Percentiles rank a stretch among this genome's conserved stretches.
Evolutionary conservation across 352 stramenopile species (phyloP).

Genomic region (Pythium aristosporum): DNA sequence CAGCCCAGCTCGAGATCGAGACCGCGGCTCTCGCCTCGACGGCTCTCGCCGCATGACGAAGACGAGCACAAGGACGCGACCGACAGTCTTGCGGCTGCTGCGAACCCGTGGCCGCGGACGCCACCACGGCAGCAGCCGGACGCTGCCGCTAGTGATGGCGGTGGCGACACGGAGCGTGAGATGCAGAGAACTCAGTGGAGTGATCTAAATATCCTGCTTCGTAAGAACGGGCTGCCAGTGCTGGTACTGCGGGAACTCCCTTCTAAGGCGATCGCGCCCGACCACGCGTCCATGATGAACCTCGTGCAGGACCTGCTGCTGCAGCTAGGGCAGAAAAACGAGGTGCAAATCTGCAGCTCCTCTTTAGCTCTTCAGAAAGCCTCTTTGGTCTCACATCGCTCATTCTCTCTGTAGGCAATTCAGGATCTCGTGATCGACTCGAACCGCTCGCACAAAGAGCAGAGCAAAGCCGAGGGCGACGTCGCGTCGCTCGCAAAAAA

Average conservation of each 20-base stretch:
- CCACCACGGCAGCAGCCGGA: too few relatives aligned
- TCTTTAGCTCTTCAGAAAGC: neutral
- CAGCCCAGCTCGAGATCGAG: neutral
- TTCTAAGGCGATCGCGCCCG: conserved; percentile 24
- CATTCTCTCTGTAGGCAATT: conserved; percentile 47
- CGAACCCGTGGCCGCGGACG: conserved; percentile 14
- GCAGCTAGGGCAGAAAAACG: conserved; percentile 65
- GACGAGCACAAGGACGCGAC: conserved; percentile 16
- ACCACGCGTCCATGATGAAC: conserved; percentile 48
- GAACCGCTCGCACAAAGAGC: conserved; percentile 55
- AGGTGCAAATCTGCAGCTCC: conserved; percentile 34
- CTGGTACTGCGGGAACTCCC: conserved; percentile 37
- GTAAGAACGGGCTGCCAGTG: conserved; percentile 52
- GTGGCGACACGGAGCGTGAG: neutral
- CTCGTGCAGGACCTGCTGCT: conserved; percentile 63
- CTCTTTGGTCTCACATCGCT: conserved; percentile 5
- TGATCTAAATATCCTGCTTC: conserved; percentile 57
- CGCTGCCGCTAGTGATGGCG: neutral
- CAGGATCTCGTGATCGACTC: conserved; percentile 75
- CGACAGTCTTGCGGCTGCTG: neutral
- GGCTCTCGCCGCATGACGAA: conserved; percentile 12
- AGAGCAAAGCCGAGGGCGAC: conserved; percentile 44
- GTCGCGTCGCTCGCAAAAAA: conserved; percentile 52
- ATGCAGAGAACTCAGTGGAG: conserved; percentile 35
- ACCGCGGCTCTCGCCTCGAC: conserved; percentile 7